These are phyloP conservation scores for Amylostereum chailletii DNA, from an alignment of 1,284 basidiomycete species.

Conservation along the genomic window DNA sequence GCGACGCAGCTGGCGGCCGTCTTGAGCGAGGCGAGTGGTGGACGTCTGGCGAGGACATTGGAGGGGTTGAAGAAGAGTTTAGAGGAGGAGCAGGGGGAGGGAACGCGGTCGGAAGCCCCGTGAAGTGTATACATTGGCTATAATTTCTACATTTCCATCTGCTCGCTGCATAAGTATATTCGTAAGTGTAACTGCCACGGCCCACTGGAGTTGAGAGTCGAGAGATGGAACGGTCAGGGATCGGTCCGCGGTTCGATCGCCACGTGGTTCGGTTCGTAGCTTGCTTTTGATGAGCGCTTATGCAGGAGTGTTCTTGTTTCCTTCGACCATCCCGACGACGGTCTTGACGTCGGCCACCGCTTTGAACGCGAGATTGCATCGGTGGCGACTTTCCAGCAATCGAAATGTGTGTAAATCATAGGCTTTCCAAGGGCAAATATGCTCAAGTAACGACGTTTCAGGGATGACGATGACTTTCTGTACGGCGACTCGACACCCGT, in stretches of 20 bases:
- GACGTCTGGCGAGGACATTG: slow-evolving; percentile 62
- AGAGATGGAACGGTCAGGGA: not conserved
- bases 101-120: not conserved
- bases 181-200: too few relatives aligned
- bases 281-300: too few relatives aligned
- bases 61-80: slow-evolving; percentile 71
- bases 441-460: slow-evolving; percentile 6
- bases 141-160: too few relatives aligned
- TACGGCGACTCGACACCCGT: slow-evolving; percentile 46
- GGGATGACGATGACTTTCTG: slow-evolving; percentile 67
- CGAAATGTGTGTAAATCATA: slow-evolving; percentile 8
- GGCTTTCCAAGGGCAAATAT: slow-evolving; percentile 1
- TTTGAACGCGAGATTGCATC: not conserved
- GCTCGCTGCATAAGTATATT: too few relatives aligned
- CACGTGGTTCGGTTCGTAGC: not conserved
- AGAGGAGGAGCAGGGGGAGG: slow-evolving; percentile 37
- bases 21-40: slow-evolving; percentile 66
- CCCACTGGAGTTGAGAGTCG: too few relatives aligned
- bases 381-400: slow-evolving; percentile 1
- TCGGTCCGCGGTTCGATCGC: not conserved
- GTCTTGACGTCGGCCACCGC: too few relatives aligned
- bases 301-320: too few relatives aligned
- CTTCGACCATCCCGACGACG: too few relatives aligned
- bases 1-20: slow-evolving; percentile 62
- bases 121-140: too few relatives aligned